A percentile compares a stretch with the other conserved stretches of the same genome.
phyloP scores from a whole-genome alignment of 352 stramenopile genomes.

The Phytophthora crassamura region DNA sequence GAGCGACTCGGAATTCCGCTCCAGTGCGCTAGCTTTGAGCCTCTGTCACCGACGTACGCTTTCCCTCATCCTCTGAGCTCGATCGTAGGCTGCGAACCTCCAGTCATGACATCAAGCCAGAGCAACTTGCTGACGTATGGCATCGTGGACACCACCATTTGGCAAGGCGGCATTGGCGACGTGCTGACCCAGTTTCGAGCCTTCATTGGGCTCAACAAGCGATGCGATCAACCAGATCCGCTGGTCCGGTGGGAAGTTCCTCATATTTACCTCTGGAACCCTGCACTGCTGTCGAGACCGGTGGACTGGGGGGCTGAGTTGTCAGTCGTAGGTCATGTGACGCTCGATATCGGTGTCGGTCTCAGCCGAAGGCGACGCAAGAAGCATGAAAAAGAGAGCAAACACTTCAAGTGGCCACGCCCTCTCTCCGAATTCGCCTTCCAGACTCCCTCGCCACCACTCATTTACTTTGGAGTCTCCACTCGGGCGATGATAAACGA shows the following conservation, averaged over 20 bases:
- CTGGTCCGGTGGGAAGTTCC: constrained; percentile 47
- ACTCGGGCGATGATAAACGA: constrained; percentile 34
- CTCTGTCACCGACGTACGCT: constrained; percentile 46
- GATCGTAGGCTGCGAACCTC: constrained; percentile 19
- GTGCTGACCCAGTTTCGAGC: constrained; percentile 47
- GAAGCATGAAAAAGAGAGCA: constrained; percentile 30
- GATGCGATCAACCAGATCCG: constrained; percentile 21
- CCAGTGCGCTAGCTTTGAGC: constrained; percentile 48
- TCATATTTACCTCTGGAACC: constrained; percentile 51
- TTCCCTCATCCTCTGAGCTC: constrained; percentile 55
- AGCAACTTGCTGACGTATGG: constrained; percentile 46
- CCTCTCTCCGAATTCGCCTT: constrained; percentile 28
- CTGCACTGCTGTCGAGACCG: constrained; percentile 38
- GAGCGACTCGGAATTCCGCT: constrained; percentile 60
- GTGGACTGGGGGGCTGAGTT: constrained; percentile 52
- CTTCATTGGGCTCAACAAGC: constrained; percentile 38
- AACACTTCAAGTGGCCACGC: constrained; percentile 20
- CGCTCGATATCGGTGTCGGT: constrained; percentile 15
- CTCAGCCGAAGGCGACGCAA: constrained; percentile 25
- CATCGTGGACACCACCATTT: constrained; percentile 31
- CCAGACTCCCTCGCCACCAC: constrained; percentile 10
- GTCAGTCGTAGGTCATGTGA: constrained; percentile 44
- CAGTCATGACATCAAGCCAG: constrained; percentile 39
- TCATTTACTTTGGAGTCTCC: constrained; percentile 59
- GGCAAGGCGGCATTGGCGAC: constrained; percentile 37